Evolutionary conservation across 139 green algal species (phyloP).

Genomic region (Chlorokybus atmophyticus): DNA sequence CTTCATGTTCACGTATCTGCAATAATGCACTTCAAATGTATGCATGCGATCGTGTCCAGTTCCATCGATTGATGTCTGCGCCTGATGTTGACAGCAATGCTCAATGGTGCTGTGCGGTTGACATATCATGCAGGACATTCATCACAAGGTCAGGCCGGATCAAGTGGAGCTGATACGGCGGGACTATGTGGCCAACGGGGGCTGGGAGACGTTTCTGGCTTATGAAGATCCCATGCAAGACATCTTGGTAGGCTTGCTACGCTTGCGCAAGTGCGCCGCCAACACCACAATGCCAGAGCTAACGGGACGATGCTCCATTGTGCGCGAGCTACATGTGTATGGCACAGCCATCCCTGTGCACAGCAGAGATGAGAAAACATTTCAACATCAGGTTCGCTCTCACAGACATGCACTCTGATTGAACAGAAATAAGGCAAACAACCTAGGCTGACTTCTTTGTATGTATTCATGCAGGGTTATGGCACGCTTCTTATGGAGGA

Average conservation of each 20-base stretch:
- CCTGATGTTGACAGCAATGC: too few species aligned
- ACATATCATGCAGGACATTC: slow-evolving; percentile 73
- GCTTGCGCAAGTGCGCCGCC: slow-evolving; percentile 27
- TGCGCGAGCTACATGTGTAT: slow-evolving; percentile 97
- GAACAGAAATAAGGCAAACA: not conserved
- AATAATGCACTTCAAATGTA: not conserved
- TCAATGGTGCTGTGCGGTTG: too few species aligned
- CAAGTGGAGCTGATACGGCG: slow-evolving; percentile 86
- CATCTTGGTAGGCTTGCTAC: slow-evolving; percentile 87
- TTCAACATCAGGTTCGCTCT: slow-evolving; percentile 87
- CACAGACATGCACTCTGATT: not conserved
- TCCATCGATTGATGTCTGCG: too few species aligned
- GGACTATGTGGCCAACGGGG: slow-evolving; percentile 84
- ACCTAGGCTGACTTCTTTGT: slow-evolving; percentile 14
- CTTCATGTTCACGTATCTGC: not conserved
- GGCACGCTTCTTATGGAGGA: slow-evolving; percentile 84
- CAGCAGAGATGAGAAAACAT: slow-evolving; percentile 57
- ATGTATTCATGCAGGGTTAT: slow-evolving; percentile 64
- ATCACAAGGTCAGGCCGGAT: slow-evolving; percentile 60
- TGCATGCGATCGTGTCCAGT: not conserved
- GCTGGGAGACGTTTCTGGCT: slow-evolving; percentile 94
- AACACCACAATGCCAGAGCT: slow-evolving; percentile 46
- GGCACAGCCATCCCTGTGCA: slow-evolving; percentile 84
- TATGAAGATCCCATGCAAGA: slow-evolving; percentile 84
- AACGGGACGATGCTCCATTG: slow-evolving; percentile 59